Percentiles rank a stretch among this genome's conserved stretches.
These are phyloP conservation scores for Trichoderma orchidacearum DNA, from an alignment of 495 filamentous ascomycete species.

Conservation along the genomic window DNA sequence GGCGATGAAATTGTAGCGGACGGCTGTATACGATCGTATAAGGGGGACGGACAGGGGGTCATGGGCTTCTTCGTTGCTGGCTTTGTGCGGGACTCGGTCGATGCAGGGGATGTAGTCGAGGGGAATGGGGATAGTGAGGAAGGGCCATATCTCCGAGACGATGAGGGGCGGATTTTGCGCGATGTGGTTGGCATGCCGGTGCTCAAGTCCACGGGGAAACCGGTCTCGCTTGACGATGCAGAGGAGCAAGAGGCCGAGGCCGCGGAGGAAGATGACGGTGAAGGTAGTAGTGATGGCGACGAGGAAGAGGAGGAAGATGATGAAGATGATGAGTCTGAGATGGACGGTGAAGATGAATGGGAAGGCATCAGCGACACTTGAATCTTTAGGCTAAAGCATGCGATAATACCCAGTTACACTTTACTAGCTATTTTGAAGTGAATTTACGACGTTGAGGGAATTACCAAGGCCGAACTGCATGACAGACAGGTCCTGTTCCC, in stretches of 20 bases:
- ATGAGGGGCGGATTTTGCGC: slow-evolving; percentile 21
- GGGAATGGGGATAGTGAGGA: slow-evolving; percentile 8
- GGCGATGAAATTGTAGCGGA: slow-evolving; percentile 33
- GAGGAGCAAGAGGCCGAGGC: slow-evolving; percentile 12
- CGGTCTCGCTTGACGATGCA: background rate
- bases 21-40: slow-evolving; percentile 68
- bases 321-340: slow-evolving; percentile 3
- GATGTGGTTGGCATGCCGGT: slow-evolving; percentile 24
- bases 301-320: slow-evolving; percentile 5
- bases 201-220: slow-evolving; percentile 16
- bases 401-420: background rate
- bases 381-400: background rate
- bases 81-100: slow-evolving; percentile 25
- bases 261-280: slow-evolving; percentile 9
- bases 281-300: slow-evolving; percentile 7
- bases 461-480: no score
- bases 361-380: slow-evolving; percentile 29
- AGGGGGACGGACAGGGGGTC: slow-evolving; percentile 59
- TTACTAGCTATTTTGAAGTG: background rate
- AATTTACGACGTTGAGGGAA: no score
- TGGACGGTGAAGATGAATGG: slow-evolving; percentile 24
- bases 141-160: slow-evolving; percentile 23
- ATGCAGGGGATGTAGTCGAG: slow-evolving; percentile 6
- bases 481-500: no score
- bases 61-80: slow-evolving; percentile 37